Conservation (phyloP, 2,329 filamentous ascomycete species). For the Neobulgaria alba region DNA sequence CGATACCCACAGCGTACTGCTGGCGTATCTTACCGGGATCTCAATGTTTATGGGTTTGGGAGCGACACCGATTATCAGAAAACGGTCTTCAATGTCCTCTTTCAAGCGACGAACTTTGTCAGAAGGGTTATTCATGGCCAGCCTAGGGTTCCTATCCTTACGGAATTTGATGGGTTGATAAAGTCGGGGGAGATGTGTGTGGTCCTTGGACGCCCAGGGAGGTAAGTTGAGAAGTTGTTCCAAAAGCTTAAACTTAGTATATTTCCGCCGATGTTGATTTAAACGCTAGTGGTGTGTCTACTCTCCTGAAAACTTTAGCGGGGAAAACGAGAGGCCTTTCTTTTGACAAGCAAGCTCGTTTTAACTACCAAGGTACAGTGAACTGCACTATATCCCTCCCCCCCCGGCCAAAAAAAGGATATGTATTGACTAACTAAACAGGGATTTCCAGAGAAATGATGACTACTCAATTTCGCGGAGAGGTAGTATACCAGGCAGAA, state of each 20-base stretch:
- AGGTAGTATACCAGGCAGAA: slow-evolving; percentile 72
- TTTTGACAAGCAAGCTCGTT: slow-evolving; percentile 60
- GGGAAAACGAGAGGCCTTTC: too few species aligned
- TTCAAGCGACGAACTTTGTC: too few species aligned
- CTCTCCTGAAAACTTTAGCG: too few species aligned
- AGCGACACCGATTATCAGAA: not conserved
- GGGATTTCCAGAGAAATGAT: too few species aligned
- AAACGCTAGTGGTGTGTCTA: too few species aligned
- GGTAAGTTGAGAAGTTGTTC: too few species aligned
- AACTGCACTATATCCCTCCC: slow-evolving; percentile 63
- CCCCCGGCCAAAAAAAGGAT: too few species aligned
- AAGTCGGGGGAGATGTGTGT: slow-evolving; percentile 62
- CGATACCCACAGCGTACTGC: not conserved
- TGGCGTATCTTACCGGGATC: not conserved
- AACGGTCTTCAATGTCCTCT: too few species aligned
- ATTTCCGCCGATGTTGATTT: too few species aligned
- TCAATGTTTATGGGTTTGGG: not conserved
- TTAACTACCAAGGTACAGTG: slow-evolving; percentile 59
- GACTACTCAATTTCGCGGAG: slow-evolving; percentile 43
- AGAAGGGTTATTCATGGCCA: too few species aligned
- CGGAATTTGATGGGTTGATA: slow-evolving; percentile 55
- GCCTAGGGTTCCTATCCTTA: slow-evolving; percentile 45
- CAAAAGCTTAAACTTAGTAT: too few species aligned
- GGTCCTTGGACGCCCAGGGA: slow-evolving; percentile 65
- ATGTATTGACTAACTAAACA: too few species aligned